Conservation (phyloP, 805 yeast species). For the Metschnikowia hibisci region DNA sequence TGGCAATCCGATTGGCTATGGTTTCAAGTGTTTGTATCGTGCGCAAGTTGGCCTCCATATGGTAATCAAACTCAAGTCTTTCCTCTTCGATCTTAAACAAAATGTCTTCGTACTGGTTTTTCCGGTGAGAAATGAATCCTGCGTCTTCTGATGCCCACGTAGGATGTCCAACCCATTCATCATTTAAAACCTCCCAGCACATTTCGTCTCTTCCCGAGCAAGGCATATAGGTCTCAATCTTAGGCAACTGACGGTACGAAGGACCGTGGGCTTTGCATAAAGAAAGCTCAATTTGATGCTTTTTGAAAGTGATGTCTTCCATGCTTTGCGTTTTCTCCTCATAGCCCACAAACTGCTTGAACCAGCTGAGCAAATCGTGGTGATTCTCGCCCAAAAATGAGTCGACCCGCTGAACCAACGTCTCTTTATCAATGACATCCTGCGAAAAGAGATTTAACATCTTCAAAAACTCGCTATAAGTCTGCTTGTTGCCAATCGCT, state of each 20-base stretch:
- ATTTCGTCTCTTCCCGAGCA: slow-evolving; percentile 97
- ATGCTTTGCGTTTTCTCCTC: slow-evolving; percentile 81
- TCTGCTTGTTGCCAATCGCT: slow-evolving; percentile 80
- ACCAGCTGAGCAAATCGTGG: slow-evolving; percentile 82
- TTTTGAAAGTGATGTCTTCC: slow-evolving; percentile 82
- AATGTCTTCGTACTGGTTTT: slow-evolving; percentile 96
- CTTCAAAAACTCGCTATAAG: slow-evolving; percentile 89
- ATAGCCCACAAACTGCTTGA: slow-evolving; percentile 85
- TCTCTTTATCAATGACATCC: slow-evolving; percentile 79
- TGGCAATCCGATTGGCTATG: slow-evolving; percentile 87
- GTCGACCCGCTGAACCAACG: slow-evolving; percentile 79
- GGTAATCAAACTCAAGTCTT: slow-evolving; percentile 93
- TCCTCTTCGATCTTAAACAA: slow-evolving; percentile 94
- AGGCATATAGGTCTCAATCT: slow-evolving; percentile 92
- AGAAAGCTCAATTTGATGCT: slow-evolving; percentile 85
- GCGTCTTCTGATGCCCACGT: slow-evolving; percentile 99
- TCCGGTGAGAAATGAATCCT: slow-evolving; percentile 97
- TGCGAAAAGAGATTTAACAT: slow-evolving; percentile 83
- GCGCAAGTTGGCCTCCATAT: slow-evolving; percentile 90
- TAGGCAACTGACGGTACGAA: slow-evolving; percentile 87
- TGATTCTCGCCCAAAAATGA: slow-evolving; percentile 76
- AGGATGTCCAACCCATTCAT: slow-evolving; percentile 99
- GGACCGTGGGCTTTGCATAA: slow-evolving; percentile 95
- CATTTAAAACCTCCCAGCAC: slow-evolving; percentile 98
- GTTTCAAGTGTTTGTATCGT: slow-evolving; percentile 95